Evolutionary conservation across 1,284 basidiomycete genomes (phyloP).

Genomic region (Microbotryum scabiosae): DNA sequence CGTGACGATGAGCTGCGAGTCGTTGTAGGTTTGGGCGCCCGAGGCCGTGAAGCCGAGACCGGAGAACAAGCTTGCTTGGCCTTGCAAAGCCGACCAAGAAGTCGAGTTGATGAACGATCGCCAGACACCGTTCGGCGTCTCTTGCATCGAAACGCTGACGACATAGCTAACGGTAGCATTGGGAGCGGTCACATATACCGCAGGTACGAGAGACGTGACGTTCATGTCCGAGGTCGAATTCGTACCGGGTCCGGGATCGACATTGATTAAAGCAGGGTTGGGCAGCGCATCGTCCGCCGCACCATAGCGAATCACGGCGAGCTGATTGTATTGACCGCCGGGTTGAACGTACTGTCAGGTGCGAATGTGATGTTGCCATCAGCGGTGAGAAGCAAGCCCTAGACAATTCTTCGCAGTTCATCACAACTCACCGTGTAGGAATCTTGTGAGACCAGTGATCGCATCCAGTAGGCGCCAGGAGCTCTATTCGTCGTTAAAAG

Average conservation of each 20-base stretch:
- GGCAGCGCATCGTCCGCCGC: constrained; percentile 8
- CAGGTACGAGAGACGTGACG: constrained; percentile 10
- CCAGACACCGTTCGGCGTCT: constrained; percentile 39
- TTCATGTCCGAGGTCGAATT: constrained; percentile 12
- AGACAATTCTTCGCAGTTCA: neutral
- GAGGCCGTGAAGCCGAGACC: constrained; percentile 14
- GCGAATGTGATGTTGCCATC: neutral
- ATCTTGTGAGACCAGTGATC: constrained; percentile 41
- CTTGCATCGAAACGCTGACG: constrained; percentile 41
- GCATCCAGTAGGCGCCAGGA: constrained; percentile 43
- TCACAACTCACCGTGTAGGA: constrained; percentile 35
- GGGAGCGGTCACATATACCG: constrained; percentile 11
- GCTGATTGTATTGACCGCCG: constrained; percentile 39
- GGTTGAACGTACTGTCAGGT: constrained; percentile 39
- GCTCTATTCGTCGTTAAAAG: constrained; percentile 43
- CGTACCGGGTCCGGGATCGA: constrained; percentile 9
- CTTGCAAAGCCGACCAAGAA: constrained; percentile 6
- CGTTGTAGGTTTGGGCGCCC: constrained; percentile 11
- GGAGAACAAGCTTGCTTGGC: constrained; percentile 8
- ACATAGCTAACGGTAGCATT: constrained; percentile 19
- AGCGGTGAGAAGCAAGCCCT: too few species aligned
- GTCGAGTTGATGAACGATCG: constrained; percentile 44
- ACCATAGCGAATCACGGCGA: constrained; percentile 40
- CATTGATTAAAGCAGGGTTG: neutral
- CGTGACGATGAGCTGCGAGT: constrained; percentile 27